A percentile compares a stretch with the other conserved stretches of the same genome.
These are phyloP conservation scores for Dicorynia guianensis DNA, from an alignment of 306 rosid genomes.

Conservation along the genomic window DNA sequence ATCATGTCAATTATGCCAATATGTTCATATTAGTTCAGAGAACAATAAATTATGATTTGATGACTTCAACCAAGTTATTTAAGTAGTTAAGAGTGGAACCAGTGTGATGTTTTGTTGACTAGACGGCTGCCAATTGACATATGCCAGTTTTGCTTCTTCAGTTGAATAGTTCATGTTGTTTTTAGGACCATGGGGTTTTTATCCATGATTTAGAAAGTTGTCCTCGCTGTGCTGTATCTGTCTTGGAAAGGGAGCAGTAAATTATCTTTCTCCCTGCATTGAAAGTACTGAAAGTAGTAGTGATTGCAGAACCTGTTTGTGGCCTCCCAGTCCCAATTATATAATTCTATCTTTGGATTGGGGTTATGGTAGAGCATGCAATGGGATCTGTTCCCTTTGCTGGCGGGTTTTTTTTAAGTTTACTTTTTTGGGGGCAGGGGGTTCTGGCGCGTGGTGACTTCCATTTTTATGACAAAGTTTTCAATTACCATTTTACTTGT, in stretches of 20 bases:
- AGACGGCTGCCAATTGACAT: background rate
- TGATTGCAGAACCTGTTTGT: background rate
- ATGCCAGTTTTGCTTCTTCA: background rate
- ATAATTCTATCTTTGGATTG: background rate
- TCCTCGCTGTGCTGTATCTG: background rate
- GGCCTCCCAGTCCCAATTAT: background rate
- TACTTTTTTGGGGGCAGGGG: too few species aligned
- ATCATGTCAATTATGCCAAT: background rate
- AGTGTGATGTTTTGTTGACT: background rate
- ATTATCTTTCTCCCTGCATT: background rate
- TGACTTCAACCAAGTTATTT: background rate
- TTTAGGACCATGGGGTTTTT: background rate
- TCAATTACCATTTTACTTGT: too few species aligned
- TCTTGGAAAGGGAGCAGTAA: background rate
- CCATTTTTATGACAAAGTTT: too few species aligned
- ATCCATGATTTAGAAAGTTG: background rate
- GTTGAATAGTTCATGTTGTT: background rate
- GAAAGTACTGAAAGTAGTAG: background rate
- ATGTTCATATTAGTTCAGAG: background rate
- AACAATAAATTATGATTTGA: slow-evolving; percentile 5
- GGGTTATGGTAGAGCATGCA: too few species aligned
- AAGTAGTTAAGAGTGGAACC: background rate
- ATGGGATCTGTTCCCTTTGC: too few species aligned
- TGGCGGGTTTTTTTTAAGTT: too few species aligned
- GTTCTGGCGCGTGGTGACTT: too few species aligned